Base-by-base conservation (phyloP, 176 grass and related monocot genomes). In the Eragrostis curvula region DNA sequence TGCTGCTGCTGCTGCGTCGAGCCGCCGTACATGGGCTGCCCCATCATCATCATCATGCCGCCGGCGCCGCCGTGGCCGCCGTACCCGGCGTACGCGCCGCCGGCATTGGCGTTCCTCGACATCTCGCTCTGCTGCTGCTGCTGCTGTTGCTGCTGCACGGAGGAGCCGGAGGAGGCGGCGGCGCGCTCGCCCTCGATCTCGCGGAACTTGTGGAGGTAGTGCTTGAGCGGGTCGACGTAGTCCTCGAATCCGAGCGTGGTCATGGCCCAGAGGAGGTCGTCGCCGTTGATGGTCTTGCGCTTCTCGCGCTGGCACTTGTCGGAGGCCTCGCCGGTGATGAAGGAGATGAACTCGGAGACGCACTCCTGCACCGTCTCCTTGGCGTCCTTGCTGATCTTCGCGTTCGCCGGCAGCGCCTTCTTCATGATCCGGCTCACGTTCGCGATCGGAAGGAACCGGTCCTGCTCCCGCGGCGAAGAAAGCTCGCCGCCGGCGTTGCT, bases 361-460 rank as follows among this genome's bases (percentile, higher is more conserved):
- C 96, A 98, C 93, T 98, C 96, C 82, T 98, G 96, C 75, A 95
- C 89, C 60, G 93, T 98, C 92, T 98, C 96, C 92, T 98, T 98
- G 61, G 96, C 93, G 79, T 98, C 96, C 90, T 98, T 98, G 52
- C 92, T 95, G 87, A 98, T 95, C 83, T 98, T 98, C 53, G 93
- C 93, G 92, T 98, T 98, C 7, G 96, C 93, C 0, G 96, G 96
- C 13, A 98, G 93, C n/a, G 93, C 88, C 76, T 93, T 95, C 85
- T 98, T 98, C 96, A 98, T 98, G 89, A 98, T 98, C 44, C 96
- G 68, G 93, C 96, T 95, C 32, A 98, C 96, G 79, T 98, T 98
- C 3, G 96, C 96, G 82, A 98, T 98, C 18, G 93, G 96, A 43
- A 98, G 90, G 83, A 98, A 95, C 47, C 96, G 85, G 84, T 98